Evolutionary conservation across 2,329 filamentous ascomycete genomes (phyloP).

Genomic region (Cyphellophora europaea): DNA sequence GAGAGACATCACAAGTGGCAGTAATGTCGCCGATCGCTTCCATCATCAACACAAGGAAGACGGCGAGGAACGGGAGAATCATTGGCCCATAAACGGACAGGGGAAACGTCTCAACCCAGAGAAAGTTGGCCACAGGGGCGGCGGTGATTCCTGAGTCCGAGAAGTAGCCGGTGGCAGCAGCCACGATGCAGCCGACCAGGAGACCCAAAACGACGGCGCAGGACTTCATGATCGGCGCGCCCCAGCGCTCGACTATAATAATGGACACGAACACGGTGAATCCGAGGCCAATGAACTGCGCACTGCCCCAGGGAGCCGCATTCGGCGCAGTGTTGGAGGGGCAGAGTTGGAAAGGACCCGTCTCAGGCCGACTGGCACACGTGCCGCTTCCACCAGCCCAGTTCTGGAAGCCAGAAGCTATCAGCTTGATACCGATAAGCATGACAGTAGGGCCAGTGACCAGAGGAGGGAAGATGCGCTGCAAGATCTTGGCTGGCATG

Average conservation of each 20-base stretch:
- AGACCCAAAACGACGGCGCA: slow-evolving; percentile 57
- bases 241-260: slow-evolving; percentile 60
- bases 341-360: slow-evolving; percentile 46
- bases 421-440: slow-evolving; percentile 57
- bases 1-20: slow-evolving; percentile 58
- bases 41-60: slow-evolving; percentile 56
- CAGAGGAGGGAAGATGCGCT: slow-evolving; percentile 57
- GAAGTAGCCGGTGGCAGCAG: slow-evolving; percentile 58
- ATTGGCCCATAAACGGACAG: slow-evolving; percentile 55
- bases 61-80: slow-evolving; percentile 51
- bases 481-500: slow-evolving; percentile 49
- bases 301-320: slow-evolving; percentile 52
- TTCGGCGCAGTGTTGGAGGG: slow-evolving; percentile 50
- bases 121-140: slow-evolving; percentile 56
- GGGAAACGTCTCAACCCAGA: slow-evolving; percentile 63
- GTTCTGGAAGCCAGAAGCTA: slow-evolving; percentile 54
- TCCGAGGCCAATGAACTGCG: slow-evolving; percentile 57
- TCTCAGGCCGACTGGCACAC: slow-evolving; percentile 27
- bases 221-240: slow-evolving; percentile 61
- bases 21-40: slow-evolving; percentile 61
- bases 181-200: slow-evolving; percentile 58
- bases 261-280: slow-evolving; percentile 61
- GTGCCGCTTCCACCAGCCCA: slow-evolving; percentile 58
- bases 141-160: slow-evolving; percentile 48
- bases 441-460: slow-evolving; percentile 60